phyloP scores from a whole-genome alignment of 768 basidiomycete genomes.

The Leccinum incarnatum region DNA sequence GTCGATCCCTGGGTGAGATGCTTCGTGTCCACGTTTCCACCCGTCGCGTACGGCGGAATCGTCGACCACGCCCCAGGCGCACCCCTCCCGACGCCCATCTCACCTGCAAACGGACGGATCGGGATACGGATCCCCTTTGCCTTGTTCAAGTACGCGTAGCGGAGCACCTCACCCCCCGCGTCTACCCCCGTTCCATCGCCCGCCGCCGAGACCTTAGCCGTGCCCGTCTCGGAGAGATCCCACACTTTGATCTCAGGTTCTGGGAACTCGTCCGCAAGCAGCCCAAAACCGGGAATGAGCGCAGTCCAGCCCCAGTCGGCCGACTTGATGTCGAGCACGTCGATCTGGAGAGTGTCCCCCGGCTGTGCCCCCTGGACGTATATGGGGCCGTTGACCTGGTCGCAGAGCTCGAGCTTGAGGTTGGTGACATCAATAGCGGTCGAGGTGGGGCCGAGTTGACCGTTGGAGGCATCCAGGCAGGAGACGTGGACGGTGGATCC shows the following conservation, averaged over 20 bases:
- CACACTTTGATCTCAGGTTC: slow-evolving; percentile 55
- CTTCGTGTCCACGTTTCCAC: slow-evolving; percentile 61
- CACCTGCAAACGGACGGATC: slow-evolving; percentile 56
- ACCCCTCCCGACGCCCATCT: slow-evolving; percentile 60
- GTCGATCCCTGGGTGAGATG: slow-evolving; percentile 55
- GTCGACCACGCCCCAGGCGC: slow-evolving; percentile 52
- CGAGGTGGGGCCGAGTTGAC: slow-evolving; percentile 49
- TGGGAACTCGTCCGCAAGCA: slow-evolving; percentile 53
- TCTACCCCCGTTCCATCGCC: too few relatives aligned
- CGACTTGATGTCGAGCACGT: slow-evolving; percentile 50
- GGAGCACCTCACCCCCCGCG: slow-evolving; percentile 12
- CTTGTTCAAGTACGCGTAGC: slow-evolving; percentile 51
- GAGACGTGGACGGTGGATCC: slow-evolving; percentile 56
- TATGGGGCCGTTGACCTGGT: slow-evolving; percentile 61
- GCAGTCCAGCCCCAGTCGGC: slow-evolving; percentile 66
- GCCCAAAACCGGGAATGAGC: slow-evolving; percentile 56
- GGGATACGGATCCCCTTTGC: slow-evolving; percentile 48
- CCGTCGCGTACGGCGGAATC: slow-evolving; percentile 60
- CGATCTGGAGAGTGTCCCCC: slow-evolving; percentile 60
- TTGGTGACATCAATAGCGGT: slow-evolving; percentile 35
- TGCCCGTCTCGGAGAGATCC: slow-evolving; percentile 36
- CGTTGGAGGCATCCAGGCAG: slow-evolving; percentile 64
- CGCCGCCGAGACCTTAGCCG: too few relatives aligned
- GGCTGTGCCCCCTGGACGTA: slow-evolving; percentile 50
- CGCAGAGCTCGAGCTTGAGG: slow-evolving; percentile 46